A percentile compares a stretch with the other conserved stretches of the same genome.
phyloP scores from a whole-genome alignment of 1,139 yeast genomes.

The Yamadazyma pseudoaaseri region DNA sequence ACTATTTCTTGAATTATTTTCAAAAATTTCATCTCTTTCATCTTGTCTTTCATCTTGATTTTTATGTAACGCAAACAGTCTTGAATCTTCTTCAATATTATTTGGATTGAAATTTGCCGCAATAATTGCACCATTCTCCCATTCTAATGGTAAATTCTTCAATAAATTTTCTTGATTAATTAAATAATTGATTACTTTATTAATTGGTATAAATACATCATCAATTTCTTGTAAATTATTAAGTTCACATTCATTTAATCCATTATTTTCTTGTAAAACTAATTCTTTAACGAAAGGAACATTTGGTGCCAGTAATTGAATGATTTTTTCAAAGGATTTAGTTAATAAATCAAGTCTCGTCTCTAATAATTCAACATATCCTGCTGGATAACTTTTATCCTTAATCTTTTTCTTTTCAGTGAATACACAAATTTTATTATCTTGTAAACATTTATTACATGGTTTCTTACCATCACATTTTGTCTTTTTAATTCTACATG shows the following conservation, averaged over 20 bases:
- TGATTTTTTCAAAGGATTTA: constrained; percentile 48
- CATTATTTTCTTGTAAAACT: constrained; percentile 6
- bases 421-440: constrained; percentile 74
- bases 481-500: constrained; percentile 72
- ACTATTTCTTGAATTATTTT: neutral
- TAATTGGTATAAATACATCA: constrained; percentile 40
- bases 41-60: constrained; percentile 1
- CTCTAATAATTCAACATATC: constrained; percentile 71
- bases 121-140: constrained; percentile 45
- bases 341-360: constrained; percentile 63
- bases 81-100: constrained; percentile 24
- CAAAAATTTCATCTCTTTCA: neutral
- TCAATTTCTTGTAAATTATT: constrained; percentile 3
- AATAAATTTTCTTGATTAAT: constrained; percentile 38
- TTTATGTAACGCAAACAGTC: constrained; percentile 33
- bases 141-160: constrained; percentile 39
- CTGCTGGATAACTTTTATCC: constrained; percentile 62
- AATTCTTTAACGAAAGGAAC: constrained; percentile 30
- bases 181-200: constrained; percentile 46
- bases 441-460: constrained; percentile 64
- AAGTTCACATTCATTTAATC: constrained; percentile 3
- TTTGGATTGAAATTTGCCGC: constrained; percentile 32
- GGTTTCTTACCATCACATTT: constrained; percentile 81
- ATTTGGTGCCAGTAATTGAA: constrained; percentile 36
- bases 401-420: constrained; percentile 63